Conservation (phyloP, 2,329 filamentous ascomycete species). For the Xylaria sp. region DNA sequence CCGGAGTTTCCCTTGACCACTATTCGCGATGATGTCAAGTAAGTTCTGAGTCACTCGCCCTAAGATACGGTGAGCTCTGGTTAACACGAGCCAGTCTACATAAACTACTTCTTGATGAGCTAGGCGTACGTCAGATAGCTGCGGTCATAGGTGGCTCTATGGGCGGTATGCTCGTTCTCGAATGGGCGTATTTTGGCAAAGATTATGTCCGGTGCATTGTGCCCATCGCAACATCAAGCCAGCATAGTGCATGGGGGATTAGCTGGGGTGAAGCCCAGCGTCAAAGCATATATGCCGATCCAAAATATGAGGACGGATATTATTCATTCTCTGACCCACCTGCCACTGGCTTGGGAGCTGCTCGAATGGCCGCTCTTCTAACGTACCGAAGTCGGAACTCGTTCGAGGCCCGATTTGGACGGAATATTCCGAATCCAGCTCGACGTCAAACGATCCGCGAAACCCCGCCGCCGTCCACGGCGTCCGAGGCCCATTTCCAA, state of each 20-base stretch:
- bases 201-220: constrained; percentile 84
- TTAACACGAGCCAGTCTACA: constrained; percentile 68
- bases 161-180: constrained; percentile 89
- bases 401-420: constrained; percentile 93
- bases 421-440: constrained; percentile 88
- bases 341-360: constrained; percentile 85
- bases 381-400: constrained; percentile 98
- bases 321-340: constrained; percentile 90
- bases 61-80: constrained; percentile 39
- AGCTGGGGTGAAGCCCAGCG: constrained; percentile 91
- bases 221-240: constrained; percentile 84
- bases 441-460: constrained; percentile 86
- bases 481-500: constrained; percentile 78
- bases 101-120: constrained; percentile 80
- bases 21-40: constrained; percentile 95
- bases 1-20: constrained; percentile 97
- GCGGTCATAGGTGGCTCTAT: constrained; percentile 86
- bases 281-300: constrained; percentile 96
- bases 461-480: constrained; percentile 67
- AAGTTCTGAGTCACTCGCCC: constrained; percentile 52
- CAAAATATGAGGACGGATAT: constrained; percentile 98
- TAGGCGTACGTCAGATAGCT: constrained; percentile 82
- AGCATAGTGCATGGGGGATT: constrained; percentile 90
- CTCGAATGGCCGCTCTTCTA: constrained; percentile 94
- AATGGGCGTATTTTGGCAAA: constrained; percentile 91